These are phyloP conservation scores for Ustilago crameri DNA, from an alignment of 1,284 basidiomycete genomes.

Conservation along the genomic window DNA sequence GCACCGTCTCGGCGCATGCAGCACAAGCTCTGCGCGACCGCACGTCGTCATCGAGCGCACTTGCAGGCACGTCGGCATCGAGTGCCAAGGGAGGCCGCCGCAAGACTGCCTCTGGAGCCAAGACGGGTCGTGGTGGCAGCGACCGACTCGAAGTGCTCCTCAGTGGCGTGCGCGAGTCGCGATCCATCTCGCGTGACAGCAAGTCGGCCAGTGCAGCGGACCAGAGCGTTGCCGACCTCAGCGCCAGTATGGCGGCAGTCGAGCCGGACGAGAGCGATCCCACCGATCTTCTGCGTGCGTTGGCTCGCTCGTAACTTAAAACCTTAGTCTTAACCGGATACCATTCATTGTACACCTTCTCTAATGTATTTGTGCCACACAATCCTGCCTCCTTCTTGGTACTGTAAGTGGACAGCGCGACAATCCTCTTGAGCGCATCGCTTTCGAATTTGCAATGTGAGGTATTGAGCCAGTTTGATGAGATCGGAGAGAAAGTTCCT, in stretches of 20 bases:
- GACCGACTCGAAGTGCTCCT: conserved; percentile 49
- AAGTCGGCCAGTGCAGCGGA: conserved; percentile 10
- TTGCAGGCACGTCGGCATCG: conserved; percentile 25
- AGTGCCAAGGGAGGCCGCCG: conserved; percentile 31
- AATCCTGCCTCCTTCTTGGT: background rate
- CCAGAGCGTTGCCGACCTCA: conserved; percentile 33
- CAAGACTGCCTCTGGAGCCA: conserved; percentile 18
- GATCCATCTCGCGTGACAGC: conserved; percentile 19
- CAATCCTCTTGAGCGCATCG: no score
- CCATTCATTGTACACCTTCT: background rate
- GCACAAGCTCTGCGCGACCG: conserved; percentile 51
- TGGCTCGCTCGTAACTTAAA: conserved; percentile 36
- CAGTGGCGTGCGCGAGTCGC: conserved; percentile 49
- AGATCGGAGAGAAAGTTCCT: no score
- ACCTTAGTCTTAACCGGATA: background rate
- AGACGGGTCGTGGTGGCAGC: conserved; percentile 17
- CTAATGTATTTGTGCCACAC: conserved; percentile 8
- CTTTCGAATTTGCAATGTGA: no score
- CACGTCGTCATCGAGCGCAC: conserved; percentile 35
- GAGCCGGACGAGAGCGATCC: conserved; percentile 55
- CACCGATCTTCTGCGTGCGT: conserved; percentile 40
- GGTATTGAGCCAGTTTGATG: no score
- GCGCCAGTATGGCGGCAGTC: conserved; percentile 21
- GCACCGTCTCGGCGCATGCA: conserved; percentile 48
- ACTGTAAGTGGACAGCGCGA: no score